phyloP scores from a whole-genome alignment of 331 rosid genomes.

The Quercus lobata region DNA sequence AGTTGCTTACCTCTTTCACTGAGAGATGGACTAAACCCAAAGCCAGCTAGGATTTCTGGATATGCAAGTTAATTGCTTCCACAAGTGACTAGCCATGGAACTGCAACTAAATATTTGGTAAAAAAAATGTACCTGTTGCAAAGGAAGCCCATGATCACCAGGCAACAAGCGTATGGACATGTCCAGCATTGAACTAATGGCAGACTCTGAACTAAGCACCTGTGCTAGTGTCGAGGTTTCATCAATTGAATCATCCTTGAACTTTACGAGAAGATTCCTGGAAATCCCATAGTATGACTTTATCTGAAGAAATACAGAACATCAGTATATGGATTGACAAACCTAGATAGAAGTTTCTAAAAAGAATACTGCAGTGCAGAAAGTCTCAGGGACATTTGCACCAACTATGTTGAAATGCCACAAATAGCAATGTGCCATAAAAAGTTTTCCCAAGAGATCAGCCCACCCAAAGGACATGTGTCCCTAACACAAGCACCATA shows the following conservation, averaged over 20 bases:
- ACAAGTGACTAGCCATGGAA: neutral
- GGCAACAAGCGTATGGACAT: constrained; percentile 87
- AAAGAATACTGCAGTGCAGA: neutral
- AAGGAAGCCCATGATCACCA: constrained; percentile 92
- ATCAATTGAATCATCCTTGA: constrained; percentile 80
- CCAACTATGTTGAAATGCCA: neutral
- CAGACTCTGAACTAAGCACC: constrained; percentile 84
- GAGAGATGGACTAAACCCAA: constrained; percentile 7
- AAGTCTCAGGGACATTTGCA: neutral
- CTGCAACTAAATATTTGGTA: neutral
- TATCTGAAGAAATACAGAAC: constrained; percentile 51
- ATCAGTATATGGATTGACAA: neutral
- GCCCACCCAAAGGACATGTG: neutral
- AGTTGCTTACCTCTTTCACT: neutral
- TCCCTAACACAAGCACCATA: neutral
- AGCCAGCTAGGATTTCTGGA: neutral
- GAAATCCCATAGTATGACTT: constrained; percentile 90
- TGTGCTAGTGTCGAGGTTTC: constrained; percentile 82
- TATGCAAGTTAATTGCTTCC: neutral
- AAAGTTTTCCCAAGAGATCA: neutral
- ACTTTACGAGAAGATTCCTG: constrained; percentile 82
- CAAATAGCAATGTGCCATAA: neutral
- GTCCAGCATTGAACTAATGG: constrained; percentile 86
- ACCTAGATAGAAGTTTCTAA: neutral
- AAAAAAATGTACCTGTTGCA: constrained; percentile 67